Base-by-base conservation (phyloP, 192 early-diverging fungal genomes). In the Phlyctochytrium arcticum region DNA sequence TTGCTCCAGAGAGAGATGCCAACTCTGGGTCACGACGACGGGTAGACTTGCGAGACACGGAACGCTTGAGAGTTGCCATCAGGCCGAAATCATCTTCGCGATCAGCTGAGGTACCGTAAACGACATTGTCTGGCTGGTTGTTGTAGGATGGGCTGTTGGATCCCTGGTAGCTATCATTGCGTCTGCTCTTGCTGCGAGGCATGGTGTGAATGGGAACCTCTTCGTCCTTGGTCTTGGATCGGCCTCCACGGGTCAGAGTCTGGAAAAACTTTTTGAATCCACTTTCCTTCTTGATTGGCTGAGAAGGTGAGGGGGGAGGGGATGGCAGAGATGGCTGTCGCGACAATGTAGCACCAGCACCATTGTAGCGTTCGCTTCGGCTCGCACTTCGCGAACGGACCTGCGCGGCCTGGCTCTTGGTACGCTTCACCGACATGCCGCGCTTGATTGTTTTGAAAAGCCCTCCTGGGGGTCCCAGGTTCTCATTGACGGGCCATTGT, bases 361-460 rank as follows among this genome's bases (percentile, higher is more conserved):
- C 51, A 66, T 30, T 64, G 24, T 47, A 21, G 34, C 48, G 48
- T 26, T 47, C 36, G 17, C 29, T 39, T 46, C 57, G 54, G 54
- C 23, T 19, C 63, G 30, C 21, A 19, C 49, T 36, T 23, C 48
- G 27, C n/a, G n/a, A n/a, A n/a, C n/a, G n/a, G n/a, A n/a, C n/a
- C n/a, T n/a, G n/a, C n/a, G n/a, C n/a, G 3, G 49, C 31, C 19
- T 49, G 30, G 55, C 67, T 61, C 10, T 62, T 69, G 48, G 30
- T 42, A 23, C 67, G 60, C 51, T 70, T 74, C 17, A 68, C 27
- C 6, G 72, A 63, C 55, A 51, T 47, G 31, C 61, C 56, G 32
- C 72, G 68, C 63, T 74, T 74, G 42, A 74, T 58, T 30, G 72
- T 74, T 29, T 59, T 74, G 67, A 74, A 74, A 29, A 74, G 67